Evolutionary conservation across 2,329 filamentous ascomycete genomes (phyloP), one percentile per base, ranked within the genome.

Genomic region (Colletotrichum chrysophilum): DNA sequence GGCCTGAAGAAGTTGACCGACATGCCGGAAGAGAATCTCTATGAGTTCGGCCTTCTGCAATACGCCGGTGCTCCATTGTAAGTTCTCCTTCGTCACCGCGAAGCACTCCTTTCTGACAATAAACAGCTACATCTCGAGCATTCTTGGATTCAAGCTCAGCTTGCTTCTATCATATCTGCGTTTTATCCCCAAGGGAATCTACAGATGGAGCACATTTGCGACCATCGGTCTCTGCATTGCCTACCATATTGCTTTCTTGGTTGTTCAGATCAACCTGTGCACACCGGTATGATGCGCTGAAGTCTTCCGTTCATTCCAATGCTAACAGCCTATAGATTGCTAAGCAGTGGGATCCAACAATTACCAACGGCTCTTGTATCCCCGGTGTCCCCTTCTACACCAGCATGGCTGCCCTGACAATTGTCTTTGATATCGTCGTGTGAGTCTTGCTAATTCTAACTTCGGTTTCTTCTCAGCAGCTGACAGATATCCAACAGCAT

Each of bases 91-190:
- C 5, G 5, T n/a, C 5, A 34, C 8, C 2, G 1, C 12, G 2
- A 28, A 1, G 6, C n/a, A 12, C 0, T 7, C 16, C 1, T 0
- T 14, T n/a, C 69, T 75, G 2, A 75, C 70, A 5, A 0, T 0
- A 24, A 16, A 7, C 34, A 87, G 85, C 36, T 87, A 87, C 71
- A 84, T 87, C 43, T 78, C 80, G 13, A 84, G 83, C 43, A 87
- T 89, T 28, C 82, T 88, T 4, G 85, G 84, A 2, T 89, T 89
- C 79, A 89, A 89, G 71, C 80, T 88, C 24, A 83, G 87, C 36
- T 79, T 89, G 3, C 79, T 89, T 5, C 81, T 87, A 3, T 86
- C 86, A 2, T 86, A 88, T 21, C 80, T 88, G 1, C 86, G 88
- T 2, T 87, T 89, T 16, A 84, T 88, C 5, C 83, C 86, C 2